Evolutionary conservation across 2,329 filamentous ascomycete genomes (phyloP).

Genomic region (Xylariaceae sp.): DNA sequence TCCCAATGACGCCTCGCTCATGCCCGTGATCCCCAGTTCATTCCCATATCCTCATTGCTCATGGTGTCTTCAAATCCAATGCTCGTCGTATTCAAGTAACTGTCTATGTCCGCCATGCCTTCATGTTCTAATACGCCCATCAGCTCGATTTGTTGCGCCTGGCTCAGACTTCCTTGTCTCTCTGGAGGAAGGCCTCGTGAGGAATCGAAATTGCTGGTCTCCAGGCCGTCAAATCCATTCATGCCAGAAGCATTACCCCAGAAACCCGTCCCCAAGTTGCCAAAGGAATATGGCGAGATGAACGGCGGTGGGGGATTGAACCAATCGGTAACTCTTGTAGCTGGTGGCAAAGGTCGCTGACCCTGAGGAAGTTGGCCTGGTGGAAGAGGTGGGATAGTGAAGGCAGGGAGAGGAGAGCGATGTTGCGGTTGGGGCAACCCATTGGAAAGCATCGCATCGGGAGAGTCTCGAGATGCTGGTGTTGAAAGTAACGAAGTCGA

Average conservation of each 20-base stretch:
- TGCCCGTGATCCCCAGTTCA: slow-evolving; percentile 26
- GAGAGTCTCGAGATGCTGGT: slow-evolving; percentile 31
- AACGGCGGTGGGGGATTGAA: slow-evolving; percentile 60
- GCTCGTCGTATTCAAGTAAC: slow-evolving; percentile 57
- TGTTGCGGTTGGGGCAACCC: slow-evolving; percentile 30
- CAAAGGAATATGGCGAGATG: slow-evolving; percentile 60
- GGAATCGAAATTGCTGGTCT: slow-evolving; percentile 33
- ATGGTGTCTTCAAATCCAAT: slow-evolving; percentile 34
- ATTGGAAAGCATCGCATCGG: slow-evolving; percentile 33
- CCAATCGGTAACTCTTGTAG: slow-evolving; percentile 55
- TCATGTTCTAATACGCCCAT: slow-evolving; percentile 81
- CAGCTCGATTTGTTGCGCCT: slow-evolving; percentile 82
- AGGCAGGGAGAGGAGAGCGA: slow-evolving; percentile 42
- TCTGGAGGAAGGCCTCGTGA: slow-evolving; percentile 48
- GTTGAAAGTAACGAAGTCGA: slow-evolving; percentile 35
- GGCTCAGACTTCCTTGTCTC: slow-evolving; percentile 73
- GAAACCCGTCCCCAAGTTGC: slow-evolving; percentile 49
- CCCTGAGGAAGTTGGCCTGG: slow-evolving; percentile 45
- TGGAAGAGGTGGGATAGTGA: slow-evolving; percentile 50
- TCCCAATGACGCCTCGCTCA: slow-evolving; percentile 20
- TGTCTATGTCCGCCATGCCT: slow-evolving; percentile 67
- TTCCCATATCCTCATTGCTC: slow-evolving; percentile 12
- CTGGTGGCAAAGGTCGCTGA: slow-evolving; percentile 53
- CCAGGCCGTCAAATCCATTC: slow-evolving; percentile 35
- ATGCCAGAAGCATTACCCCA: slow-evolving; percentile 43